Percentiles rank a stretch among this genome's conserved stretches.
phyloP scores from a whole-genome alignment of 768 basidiomycete species.

The Lactarius vividus region DNA sequence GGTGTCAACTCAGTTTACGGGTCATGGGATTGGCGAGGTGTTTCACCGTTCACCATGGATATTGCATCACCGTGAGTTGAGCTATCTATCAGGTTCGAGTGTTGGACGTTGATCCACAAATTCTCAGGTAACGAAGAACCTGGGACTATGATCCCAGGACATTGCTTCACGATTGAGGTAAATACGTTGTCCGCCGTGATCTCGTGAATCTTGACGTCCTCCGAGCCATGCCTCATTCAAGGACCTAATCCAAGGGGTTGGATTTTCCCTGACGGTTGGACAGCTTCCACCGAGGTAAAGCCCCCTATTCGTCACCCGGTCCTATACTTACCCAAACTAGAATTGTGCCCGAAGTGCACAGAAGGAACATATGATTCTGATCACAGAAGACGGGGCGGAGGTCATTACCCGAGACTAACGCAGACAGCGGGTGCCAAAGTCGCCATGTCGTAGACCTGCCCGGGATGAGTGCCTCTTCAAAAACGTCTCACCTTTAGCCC shows the following conservation, averaged over 20 bases:
- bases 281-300: constrained; percentile 79
- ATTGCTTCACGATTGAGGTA: constrained; percentile 94
- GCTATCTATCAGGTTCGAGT: constrained; percentile 1
- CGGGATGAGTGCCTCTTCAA: neutral
- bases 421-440: neutral
- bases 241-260: constrained; percentile 64
- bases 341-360: constrained; percentile 81
- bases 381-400: constrained; percentile 75
- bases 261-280: constrained; percentile 93
- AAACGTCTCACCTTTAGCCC: neutral
- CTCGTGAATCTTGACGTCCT: neutral
- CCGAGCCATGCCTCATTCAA: constrained; percentile 73
- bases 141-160: constrained; percentile 75
- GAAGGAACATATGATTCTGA: constrained; percentile 85
- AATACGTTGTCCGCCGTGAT: constrained; percentile 16
- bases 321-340: constrained; percentile 37
- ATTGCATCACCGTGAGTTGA: constrained; percentile 61
- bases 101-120: constrained; percentile 1
- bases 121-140: constrained; percentile 75
- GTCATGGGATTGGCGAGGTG: constrained; percentile 81
- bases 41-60: constrained; percentile 89
- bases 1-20: constrained; percentile 70
- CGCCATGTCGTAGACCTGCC: neutral
- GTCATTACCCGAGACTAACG: constrained; percentile 53
- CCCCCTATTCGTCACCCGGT: neutral